Evolutionary conservation across 2,329 filamentous ascomycete species (phyloP).

Genomic region (Chaetomium sp.): DNA sequence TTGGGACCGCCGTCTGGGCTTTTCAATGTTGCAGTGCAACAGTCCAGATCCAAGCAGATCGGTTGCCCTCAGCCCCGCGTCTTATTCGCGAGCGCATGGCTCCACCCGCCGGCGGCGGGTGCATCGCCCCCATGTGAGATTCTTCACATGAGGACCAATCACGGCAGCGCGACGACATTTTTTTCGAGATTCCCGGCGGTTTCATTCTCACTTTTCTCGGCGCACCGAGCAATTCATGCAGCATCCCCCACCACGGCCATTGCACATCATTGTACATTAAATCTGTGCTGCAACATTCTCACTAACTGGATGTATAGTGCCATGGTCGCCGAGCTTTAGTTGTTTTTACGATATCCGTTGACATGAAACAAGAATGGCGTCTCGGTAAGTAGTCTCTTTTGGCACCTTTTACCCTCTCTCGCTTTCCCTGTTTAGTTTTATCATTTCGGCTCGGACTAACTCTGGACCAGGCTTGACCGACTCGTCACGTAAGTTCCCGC

Average conservation of each 20-base stretch:
- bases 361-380: conserved; percentile 47
- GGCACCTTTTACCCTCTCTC: not conserved
- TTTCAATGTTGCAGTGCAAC: conserved; percentile 7
- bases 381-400: conserved; percentile 58
- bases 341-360: conserved; percentile 17
- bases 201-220: no score
- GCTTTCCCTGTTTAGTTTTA: conserved; percentile 17
- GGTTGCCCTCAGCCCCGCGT: not conserved
- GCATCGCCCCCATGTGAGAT: no score
- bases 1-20: not conserved
- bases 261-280: not conserved
- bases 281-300: not conserved
- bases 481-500: conserved; percentile 66
- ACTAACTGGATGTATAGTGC: conserved; percentile 20
- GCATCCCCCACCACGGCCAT: not conserved
- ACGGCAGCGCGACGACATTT: not conserved
- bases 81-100: not conserved
- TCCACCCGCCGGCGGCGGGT: not conserved
- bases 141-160: not conserved
- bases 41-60: not conserved
- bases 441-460: conserved; percentile 25
- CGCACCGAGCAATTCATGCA: not conserved
- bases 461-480: conserved; percentile 61
- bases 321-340: conserved; percentile 18
- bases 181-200: no score